A percentile compares a stretch with the other conserved stretches of the same genome.
phyloP scores from a whole-genome alignment of 495 filamentous ascomycete species.

The Parmelia sp. region DNA sequence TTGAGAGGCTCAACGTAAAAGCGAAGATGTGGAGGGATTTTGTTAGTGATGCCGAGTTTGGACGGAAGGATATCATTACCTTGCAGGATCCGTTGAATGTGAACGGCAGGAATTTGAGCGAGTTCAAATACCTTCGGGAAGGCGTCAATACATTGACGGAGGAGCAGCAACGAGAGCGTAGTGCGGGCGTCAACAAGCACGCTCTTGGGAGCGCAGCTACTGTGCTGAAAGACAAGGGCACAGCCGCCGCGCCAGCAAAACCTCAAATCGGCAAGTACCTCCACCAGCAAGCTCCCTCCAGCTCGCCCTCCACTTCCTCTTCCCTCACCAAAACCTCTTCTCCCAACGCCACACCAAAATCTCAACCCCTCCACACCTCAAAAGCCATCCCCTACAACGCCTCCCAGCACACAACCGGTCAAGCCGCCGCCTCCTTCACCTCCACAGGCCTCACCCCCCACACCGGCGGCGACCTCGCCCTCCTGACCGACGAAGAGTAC shows the following conservation, averaged over 20 bases:
- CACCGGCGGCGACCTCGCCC: slow-evolving; percentile 74
- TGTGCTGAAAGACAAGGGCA: slow-evolving; percentile 85
- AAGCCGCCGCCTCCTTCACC: slow-evolving; percentile 89
- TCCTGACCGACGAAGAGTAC: slow-evolving; percentile 88
- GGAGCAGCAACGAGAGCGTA: slow-evolving; percentile 52
- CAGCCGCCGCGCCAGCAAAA: slow-evolving; percentile 28
- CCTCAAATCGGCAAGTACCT: slow-evolving; percentile 25
- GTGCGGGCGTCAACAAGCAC: slow-evolving; percentile 62
- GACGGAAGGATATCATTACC: slow-evolving; percentile 88
- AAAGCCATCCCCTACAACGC: slow-evolving; percentile 69
- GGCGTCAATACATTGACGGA: slow-evolving; percentile 64
- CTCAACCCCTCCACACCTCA: slow-evolving; percentile 21
- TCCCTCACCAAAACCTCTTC: slow-evolving; percentile 13
- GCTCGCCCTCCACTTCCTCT: slow-evolving; percentile 4
- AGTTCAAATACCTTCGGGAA: slow-evolving; percentile 85
- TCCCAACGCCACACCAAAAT: slow-evolving; percentile 25
- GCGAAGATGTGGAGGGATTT: slow-evolving; percentile 94
- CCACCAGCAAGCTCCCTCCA: slow-evolving; percentile 27
- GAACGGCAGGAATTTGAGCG: slow-evolving; percentile 70
- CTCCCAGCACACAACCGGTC: slow-evolving; percentile 82
- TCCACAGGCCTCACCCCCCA: slow-evolving; percentile 89
- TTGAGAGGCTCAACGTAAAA: slow-evolving; percentile 94
- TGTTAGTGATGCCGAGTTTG: slow-evolving; percentile 80
- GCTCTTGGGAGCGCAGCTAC: slow-evolving; percentile 79
- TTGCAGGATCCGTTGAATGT: slow-evolving; percentile 95